phyloP scores from a whole-genome alignment of 176 grass and related monocot genomes.

The Aegilops speltoides region DNA sequence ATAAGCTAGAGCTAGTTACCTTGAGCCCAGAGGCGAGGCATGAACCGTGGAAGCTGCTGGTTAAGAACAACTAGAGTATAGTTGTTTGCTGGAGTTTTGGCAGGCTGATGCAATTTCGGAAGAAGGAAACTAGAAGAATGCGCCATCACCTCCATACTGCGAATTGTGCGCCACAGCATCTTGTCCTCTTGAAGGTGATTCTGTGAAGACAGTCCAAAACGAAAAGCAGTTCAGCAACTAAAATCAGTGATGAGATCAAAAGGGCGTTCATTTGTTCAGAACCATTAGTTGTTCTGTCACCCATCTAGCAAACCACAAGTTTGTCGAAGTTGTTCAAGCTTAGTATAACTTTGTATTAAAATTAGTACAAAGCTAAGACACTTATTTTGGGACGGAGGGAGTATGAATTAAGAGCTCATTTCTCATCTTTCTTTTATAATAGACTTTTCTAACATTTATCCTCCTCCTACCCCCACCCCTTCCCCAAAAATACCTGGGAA shows the following conservation, averaged over 20 bases:
- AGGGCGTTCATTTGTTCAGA: not conserved
- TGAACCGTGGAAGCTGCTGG: conserved; percentile 64
- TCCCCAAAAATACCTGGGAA: too few species aligned
- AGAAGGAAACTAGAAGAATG: conserved; percentile 71
- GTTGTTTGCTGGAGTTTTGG: conserved; percentile 35
- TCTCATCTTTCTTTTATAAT: not conserved
- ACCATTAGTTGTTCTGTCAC: not conserved
- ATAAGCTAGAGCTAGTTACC: conserved; percentile 35
- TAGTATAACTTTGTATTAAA: too few species aligned
- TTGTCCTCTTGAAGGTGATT: conserved; percentile 18
- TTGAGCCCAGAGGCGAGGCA: conserved; percentile 62
- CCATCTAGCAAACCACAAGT: not conserved
- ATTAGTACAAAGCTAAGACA: too few species aligned
- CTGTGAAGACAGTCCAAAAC: not conserved
- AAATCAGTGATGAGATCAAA: not conserved
- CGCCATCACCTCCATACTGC: conserved; percentile 51
- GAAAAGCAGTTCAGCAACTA: not conserved
- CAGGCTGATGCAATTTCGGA: conserved; percentile 38
- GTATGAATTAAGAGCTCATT: not conserved
- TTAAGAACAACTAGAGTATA: conserved; percentile 75
- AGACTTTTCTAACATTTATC: too few species aligned
- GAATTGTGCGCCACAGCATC: conserved; percentile 40
- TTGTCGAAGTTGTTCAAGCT: too few species aligned
- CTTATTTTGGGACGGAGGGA: too few species aligned
- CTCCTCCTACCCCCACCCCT: too few species aligned